Evolutionary conservation across 2,329 filamentous ascomycete species (phyloP).

Genomic region (Aspergillus viridinutans): DNA sequence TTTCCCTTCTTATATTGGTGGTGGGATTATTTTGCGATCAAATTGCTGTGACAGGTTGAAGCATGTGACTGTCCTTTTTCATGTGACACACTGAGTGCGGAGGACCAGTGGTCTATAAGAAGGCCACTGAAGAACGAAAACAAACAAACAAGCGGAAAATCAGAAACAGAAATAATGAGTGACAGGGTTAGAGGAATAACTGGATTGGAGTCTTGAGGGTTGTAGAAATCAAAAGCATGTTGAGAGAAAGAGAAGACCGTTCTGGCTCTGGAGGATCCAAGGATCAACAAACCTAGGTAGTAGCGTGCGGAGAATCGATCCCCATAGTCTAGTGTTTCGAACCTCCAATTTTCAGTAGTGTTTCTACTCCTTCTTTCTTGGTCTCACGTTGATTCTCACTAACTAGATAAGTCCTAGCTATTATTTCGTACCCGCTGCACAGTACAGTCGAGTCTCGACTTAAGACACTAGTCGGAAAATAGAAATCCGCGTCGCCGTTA

Average conservation of each 20-base stretch:
- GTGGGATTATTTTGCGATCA: neutral
- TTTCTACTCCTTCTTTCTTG: neutral
- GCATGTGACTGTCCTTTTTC: conserved; percentile 7
- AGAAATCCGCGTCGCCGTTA: neutral
- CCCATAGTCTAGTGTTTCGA: too few relatives aligned
- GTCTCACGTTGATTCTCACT: neutral
- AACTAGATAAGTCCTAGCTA: neutral
- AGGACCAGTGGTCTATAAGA: neutral
- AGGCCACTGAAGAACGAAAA: neutral
- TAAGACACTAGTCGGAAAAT: neutral
- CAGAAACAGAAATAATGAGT: neutral
- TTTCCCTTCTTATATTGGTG: neutral
- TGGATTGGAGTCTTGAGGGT: too few relatives aligned
- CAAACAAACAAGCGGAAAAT: neutral
- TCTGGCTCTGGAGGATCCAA: neutral
- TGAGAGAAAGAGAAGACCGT: neutral
- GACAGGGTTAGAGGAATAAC: too few relatives aligned
- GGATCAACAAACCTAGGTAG: neutral
- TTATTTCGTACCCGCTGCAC: neutral
- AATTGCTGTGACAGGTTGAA: neutral
- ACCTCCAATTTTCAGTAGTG: too few relatives aligned
- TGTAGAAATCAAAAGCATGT: neutral
- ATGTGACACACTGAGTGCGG: conserved; percentile 11
- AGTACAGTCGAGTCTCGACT: too few relatives aligned
- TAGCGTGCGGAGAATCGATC: neutral